Evolutionary conservation across 1,284 basidiomycete species (phyloP), one percentile per base, ranked within the genome.

Genomic region (Cutaneotrichosporon sp.): DNA sequence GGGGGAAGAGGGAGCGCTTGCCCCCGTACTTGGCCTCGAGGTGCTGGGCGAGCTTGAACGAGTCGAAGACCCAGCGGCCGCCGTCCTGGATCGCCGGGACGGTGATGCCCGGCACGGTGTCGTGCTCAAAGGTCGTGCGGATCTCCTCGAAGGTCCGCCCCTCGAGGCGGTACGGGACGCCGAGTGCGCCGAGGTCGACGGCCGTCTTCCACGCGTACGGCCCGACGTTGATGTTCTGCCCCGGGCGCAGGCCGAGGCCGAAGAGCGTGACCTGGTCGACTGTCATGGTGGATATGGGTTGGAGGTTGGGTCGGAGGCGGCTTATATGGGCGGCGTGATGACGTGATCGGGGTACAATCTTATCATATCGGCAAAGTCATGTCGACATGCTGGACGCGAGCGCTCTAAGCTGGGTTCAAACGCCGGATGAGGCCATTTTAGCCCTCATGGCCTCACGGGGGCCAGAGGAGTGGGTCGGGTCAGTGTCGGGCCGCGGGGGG

Each of bases 31-130:
- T 62, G 11, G 3, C 18, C 42, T 72, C 64, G 49, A 73, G 68
- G 45, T 58, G 70, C 56, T 73, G 62, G 4, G 73, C 73, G 47
- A 75, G 70, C 24, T 50, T 62, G 66, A 68, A 75, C 20, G 69
- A 71, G 56, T 73, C 73, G 22, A 64, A 69, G 18, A 71, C 66
- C 45, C 59, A 70, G 33, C 59, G 54, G 24, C 63, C 72, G 25
- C 59, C 65, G 13, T 14, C 36, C 33, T 70, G 58, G 50, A 75
- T 58, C 7, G 72, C 71, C 5, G 73, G 73, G 18, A 73, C 71
- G 1, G 72, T 68, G n/a, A 75, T 65, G 16, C 69, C 64, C 7
- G 61, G 52, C 60, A 69, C 70, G 9, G 67, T 69, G 38, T 65
- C 63, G 29, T 65, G 59, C 34, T 66, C 67, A 16, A 75, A 63